phyloP scores from a whole-genome alignment of 306 rosid species.

The Delonix regia region DNA sequence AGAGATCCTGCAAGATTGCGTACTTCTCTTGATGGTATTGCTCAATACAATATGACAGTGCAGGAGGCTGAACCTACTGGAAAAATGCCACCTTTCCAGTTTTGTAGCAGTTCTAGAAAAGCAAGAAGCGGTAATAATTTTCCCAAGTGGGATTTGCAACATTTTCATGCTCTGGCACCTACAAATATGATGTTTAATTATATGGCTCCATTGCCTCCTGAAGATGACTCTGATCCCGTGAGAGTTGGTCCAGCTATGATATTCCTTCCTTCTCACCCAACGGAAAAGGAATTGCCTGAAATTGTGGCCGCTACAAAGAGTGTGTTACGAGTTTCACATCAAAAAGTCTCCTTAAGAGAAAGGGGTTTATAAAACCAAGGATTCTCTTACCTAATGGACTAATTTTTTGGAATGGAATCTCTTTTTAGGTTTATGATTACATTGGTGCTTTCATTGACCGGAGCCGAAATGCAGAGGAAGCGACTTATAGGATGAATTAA shows the following conservation, averaged over 20 bases:
- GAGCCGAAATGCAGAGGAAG: no score
- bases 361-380: no score
- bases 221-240: slow-evolving; percentile 43
- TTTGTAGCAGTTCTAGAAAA: slow-evolving; percentile 25
- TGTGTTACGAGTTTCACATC: no score
- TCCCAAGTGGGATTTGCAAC: slow-evolving; percentile 34
- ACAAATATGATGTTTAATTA: slow-evolving; percentile 49
- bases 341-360: no score
- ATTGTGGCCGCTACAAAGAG: slow-evolving; percentile 59
- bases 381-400: no score
- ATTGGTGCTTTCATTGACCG: no score
- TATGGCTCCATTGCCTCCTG: slow-evolving; percentile 37
- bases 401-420: no score
- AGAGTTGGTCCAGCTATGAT: slow-evolving; percentile 57
- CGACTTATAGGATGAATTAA: no score
- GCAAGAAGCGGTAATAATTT: slow-evolving; percentile 36
- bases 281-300: slow-evolving; percentile 56
- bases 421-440: no score
- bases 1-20: slow-evolving; percentile 47
- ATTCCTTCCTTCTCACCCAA: slow-evolving; percentile 59
- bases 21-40: slow-evolving; percentile 14
- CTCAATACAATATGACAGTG: background rate
- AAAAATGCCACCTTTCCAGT: slow-evolving; percentile 24
- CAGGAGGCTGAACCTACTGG: slow-evolving; percentile 35
- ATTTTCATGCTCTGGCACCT: slow-evolving; percentile 48